Evolutionary conservation across 225 moss, liverwort and hornwort genomes (phyloP), one percentile per base, ranked within the genome.

Genomic region (Takakia lepidozioides): DNA sequence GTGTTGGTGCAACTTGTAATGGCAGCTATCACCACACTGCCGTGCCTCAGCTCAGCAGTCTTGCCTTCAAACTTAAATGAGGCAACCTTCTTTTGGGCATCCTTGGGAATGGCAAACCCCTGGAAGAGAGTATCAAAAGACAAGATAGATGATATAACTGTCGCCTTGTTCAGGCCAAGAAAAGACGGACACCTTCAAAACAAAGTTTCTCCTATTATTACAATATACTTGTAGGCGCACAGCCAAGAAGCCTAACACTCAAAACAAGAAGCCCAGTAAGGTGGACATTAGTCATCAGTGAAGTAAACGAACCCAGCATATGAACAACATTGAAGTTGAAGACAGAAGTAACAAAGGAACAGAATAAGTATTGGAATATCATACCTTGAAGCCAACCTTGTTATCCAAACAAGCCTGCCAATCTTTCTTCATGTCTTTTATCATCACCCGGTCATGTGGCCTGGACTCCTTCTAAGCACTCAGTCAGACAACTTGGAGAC

Each of bases 1-100:
- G 88, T 89, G 60, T 93, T 93, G 6, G 93, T 93, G 66, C 93
- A 93, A 66, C 93, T 93, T 44, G 93, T 93, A 40, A 93, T 93
- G 20, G 93, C 93, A 53, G 86, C 81, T 51, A 93, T 93, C 14
- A 89, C 93, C 43, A 89, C 65, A 55, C 81, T 83, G 25, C 88
- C 88, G 43, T 89, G 86, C 34, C 72, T 72, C 53, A 89, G 42
- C 61, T 93, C 86, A 49, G 72, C 81, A 25, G 71, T 66, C 51
- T 70, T 41, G 35, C 89, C 88, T 41, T 86, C 61, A 46, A 67
- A 89, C 9, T 63, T 64, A 30, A 93, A 93, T 59, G 79, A 81
- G 36, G 64, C 86, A 30, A 89, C 74, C 32, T 81, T 69, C 0
- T 37, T 55, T 24, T 93, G 89, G 27, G 88, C 50, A 8, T 84